Conservation (phyloP, 2,329 filamentous ascomycete species). For the Apiospora aurea region DNA sequence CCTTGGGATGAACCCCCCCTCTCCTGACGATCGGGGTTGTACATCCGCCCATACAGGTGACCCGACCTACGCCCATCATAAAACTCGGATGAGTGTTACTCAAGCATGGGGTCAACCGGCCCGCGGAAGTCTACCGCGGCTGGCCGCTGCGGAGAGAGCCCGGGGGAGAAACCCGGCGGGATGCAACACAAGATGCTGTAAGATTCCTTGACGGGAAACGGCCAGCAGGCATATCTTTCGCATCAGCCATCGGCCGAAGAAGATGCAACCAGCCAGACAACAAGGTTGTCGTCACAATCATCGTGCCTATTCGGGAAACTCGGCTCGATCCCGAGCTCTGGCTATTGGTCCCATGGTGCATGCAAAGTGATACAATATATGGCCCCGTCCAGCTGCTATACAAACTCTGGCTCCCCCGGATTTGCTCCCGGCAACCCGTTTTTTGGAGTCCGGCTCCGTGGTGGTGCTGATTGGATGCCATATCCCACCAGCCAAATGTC, state of each 20-base stretch:
- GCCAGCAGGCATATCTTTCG: neutral
- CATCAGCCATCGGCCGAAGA: neutral
- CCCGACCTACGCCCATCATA: neutral
- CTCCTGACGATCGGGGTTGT: neutral
- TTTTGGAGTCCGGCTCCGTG: neutral
- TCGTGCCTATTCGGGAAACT: neutral
- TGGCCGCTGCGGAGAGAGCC: neutral
- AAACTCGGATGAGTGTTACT: neutral
- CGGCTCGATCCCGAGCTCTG: neutral
- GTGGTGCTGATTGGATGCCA: neutral
- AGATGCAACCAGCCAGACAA: neutral
- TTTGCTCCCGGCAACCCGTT: constrained; percentile 1
- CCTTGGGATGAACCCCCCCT: neutral
- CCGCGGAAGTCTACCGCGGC: constrained; percentile 14
- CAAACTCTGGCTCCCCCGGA: neutral
- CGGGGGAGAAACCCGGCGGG: neutral
- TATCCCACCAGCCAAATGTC: neutral
- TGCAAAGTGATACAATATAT: neutral
- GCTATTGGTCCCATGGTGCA: neutral
- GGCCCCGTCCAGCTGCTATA: constrained; percentile 1
- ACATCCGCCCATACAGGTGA: neutral
- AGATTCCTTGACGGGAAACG: constrained; percentile 1
- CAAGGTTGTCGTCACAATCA: neutral
- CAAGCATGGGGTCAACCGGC: neutral
- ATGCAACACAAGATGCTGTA: constrained; percentile 20